Conservation (phyloP, 257 asterid species). For the Capsicum baccatum region DNA sequence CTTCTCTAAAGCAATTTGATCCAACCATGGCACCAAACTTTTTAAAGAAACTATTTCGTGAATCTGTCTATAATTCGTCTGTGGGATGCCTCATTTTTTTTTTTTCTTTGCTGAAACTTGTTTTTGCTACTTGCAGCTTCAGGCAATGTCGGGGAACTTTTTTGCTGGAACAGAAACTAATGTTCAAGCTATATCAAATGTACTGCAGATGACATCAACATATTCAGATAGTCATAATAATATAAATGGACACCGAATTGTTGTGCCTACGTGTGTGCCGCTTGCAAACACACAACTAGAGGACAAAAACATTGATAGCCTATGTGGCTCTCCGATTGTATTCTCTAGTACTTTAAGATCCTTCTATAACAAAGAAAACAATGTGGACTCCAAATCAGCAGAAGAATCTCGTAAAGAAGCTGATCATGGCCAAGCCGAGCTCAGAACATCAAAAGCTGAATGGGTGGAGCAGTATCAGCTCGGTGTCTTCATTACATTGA, state of each 20-base stretch:
- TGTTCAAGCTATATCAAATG: conserved; percentile 34
- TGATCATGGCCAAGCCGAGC: conserved; percentile 31
- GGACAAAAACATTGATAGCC: conserved; percentile 36
- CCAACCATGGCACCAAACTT: neutral
- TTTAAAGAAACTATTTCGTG: neutral
- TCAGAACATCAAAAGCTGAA: conserved; percentile 37
- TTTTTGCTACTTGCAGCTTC: conserved; percentile 40
- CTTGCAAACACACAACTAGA: conserved; percentile 30
- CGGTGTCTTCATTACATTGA: conserved; percentile 51
- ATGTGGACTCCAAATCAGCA: conserved; percentile 24
- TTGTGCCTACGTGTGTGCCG: conserved; percentile 24
- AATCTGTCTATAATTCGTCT: neutral
- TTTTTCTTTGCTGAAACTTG: neutral
- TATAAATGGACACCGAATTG: conserved; percentile 22
- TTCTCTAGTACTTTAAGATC: conserved; percentile 43
- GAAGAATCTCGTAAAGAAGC: conserved; percentile 36
- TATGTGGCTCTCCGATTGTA: conserved; percentile 45
- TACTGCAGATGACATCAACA: conserved; percentile 31
- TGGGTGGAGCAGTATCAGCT: conserved; percentile 56
- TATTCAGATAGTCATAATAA: conserved; percentile 29
- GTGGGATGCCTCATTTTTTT: conserved; percentile 7
- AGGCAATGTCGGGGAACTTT: conserved; percentile 41
- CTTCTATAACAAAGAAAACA: conserved; percentile 32
- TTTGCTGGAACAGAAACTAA: conserved; percentile 30
- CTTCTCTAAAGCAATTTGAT: neutral